phyloP scores from a whole-genome alignment of 192 early-diverging fungal genomes.

The Coemansia asiatica region DNA sequence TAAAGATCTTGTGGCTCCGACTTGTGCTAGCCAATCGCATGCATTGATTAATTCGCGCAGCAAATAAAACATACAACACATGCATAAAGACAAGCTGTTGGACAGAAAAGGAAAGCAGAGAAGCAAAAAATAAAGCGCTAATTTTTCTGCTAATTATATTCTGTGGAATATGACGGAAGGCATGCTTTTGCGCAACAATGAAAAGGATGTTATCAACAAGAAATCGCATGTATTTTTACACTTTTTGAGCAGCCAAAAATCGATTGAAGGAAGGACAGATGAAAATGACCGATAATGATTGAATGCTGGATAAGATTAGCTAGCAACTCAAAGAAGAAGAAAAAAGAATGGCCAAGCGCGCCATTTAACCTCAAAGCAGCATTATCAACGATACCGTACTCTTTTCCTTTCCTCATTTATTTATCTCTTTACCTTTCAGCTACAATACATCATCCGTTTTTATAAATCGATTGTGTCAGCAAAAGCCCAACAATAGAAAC shows the following conservation, averaged over 20 bases:
- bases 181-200: not conserved
- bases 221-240: not conserved
- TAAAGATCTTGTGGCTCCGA: not conserved
- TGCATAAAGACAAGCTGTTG: not conserved
- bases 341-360: not conserved
- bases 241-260: too few relatives aligned
- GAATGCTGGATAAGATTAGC: too few relatives aligned
- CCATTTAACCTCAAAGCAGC: not conserved
- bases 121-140: not conserved
- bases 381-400: not conserved
- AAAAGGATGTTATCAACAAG: not conserved
- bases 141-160: not conserved
- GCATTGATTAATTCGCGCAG: not conserved
- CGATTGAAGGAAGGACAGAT: too few relatives aligned
- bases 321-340: not conserved
- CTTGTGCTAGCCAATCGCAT: not conserved
- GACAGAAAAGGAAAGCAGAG: not conserved
- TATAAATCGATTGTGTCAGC: not conserved
- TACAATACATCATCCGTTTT: too few relatives aligned
- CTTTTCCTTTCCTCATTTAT: not conserved
- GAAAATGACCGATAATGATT: too few relatives aligned
- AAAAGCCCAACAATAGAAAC: constrained; percentile 10
- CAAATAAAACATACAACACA: not conserved
- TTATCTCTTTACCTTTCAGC: not conserved
- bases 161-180: not conserved